These are phyloP conservation scores for Acanthamoeba healyi DNA, from an alignment of 208 protist genomes.

Conservation along the genomic window DNA sequence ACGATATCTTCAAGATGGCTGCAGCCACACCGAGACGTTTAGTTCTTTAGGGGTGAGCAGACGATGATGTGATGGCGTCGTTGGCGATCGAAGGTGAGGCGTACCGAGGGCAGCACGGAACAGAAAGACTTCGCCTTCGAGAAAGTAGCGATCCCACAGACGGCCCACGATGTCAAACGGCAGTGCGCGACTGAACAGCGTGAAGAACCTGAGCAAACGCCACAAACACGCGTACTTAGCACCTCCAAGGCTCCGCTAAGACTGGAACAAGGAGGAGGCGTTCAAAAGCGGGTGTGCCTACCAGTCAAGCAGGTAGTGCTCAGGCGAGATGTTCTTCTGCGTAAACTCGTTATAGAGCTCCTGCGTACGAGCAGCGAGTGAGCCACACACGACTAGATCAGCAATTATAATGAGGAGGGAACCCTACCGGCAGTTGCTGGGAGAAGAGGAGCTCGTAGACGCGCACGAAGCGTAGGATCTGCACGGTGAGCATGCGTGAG, in stretches of 20 bases:
- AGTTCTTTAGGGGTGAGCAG: too few relatives aligned
- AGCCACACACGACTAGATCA: too few relatives aligned
- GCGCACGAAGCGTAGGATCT: conserved; percentile 15
- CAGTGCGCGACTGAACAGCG: neutral
- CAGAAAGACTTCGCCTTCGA: conserved; percentile 9
- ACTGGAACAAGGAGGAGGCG: too few relatives aligned
- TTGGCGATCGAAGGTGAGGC: too few relatives aligned
- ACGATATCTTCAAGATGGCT: conserved; percentile 12
- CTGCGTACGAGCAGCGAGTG: too few relatives aligned
- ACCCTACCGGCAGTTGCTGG: neutral
- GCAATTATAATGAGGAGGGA: neutral
- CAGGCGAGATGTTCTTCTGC: conserved; percentile 31
- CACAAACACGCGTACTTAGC: neutral
- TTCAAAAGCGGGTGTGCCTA: neutral
- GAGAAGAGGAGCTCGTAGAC: conserved; percentile 24
- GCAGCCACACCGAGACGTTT: too few relatives aligned
- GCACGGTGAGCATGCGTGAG: neutral
- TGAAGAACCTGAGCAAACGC: neutral
- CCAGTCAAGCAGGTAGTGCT: conserved; percentile 37
- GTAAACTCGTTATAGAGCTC: neutral
- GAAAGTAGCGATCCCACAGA: conserved; percentile 9
- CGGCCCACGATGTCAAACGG: neutral
- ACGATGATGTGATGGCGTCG: too few relatives aligned
- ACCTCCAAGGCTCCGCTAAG: too few relatives aligned
- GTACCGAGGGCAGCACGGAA: conserved; percentile 15